These are phyloP conservation scores for Tricholoma terreum DNA, from an alignment of 768 basidiomycete genomes.

Conservation along the genomic window DNA sequence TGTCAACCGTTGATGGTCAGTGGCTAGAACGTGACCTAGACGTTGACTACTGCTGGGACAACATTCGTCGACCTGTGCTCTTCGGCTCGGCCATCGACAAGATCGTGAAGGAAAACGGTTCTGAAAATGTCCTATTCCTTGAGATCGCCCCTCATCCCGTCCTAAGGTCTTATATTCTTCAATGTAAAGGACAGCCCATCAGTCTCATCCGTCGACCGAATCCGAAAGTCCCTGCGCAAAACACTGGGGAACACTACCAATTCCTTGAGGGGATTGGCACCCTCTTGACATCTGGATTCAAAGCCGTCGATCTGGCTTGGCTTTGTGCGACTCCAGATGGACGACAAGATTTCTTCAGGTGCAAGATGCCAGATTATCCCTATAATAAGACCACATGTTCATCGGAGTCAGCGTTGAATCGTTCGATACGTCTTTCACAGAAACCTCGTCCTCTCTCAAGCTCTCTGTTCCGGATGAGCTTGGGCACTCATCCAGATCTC, in stretches of 20 bases:
- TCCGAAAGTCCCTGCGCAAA: not conserved
- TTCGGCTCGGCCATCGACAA: not conserved
- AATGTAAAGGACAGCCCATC: constrained; percentile 1
- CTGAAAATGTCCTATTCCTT: constrained; percentile 4
- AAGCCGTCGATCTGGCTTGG: not conserved
- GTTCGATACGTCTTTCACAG: constrained; percentile 6
- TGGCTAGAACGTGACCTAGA: not conserved
- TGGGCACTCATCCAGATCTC: constrained; percentile 7
- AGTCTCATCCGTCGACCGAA: not conserved
- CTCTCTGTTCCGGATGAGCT: constrained; percentile 2
- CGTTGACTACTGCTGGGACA: constrained; percentile 1
- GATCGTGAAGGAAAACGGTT: not conserved
- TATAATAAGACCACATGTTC: constrained; percentile 6
- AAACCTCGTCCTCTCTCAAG: constrained; percentile 5
- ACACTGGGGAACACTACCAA: not conserved
- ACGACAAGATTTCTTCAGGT: not conserved
- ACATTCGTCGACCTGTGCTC: not conserved
- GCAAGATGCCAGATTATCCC: not conserved
- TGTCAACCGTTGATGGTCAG: not conserved
- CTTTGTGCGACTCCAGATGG: not conserved
- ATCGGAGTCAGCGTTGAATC: not conserved
- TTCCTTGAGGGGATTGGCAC: not conserved
- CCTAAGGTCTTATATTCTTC: constrained; percentile 3
- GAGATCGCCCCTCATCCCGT: constrained; percentile 8
- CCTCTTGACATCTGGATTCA: not conserved